These are phyloP conservation scores for Mycogone perniciosa DNA, from an alignment of 2,329 filamentous ascomycete genomes.

Conservation along the genomic window DNA sequence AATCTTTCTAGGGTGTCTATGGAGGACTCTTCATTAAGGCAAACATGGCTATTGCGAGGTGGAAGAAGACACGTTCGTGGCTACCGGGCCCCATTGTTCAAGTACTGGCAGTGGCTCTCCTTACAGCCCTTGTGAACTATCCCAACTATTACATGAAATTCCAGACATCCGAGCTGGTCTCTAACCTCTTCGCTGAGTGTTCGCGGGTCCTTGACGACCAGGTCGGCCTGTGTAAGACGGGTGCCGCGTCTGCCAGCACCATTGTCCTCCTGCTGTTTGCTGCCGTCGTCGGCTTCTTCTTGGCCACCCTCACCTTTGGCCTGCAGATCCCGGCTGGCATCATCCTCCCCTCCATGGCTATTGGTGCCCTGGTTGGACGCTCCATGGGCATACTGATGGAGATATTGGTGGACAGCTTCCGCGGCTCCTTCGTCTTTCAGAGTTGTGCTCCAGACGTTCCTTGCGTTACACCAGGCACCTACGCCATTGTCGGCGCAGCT, in stretches of 20 bases:
- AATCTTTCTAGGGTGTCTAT: constrained; percentile 62
- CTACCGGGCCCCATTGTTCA: constrained; percentile 71
- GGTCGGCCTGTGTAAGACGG: constrained; percentile 84
- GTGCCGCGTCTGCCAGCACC: constrained; percentile 73
- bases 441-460: constrained; percentile 78
- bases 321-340: constrained; percentile 93
- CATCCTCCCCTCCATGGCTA: constrained; percentile 91
- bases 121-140: constrained; percentile 88
- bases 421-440: constrained; percentile 68
- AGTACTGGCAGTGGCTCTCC: constrained; percentile 68
- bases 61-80: constrained; percentile 62
- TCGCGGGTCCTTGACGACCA: constrained; percentile 74
- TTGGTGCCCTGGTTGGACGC: constrained; percentile 84
- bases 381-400: constrained; percentile 85
- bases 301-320: constrained; percentile 85
- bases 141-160: constrained; percentile 95
- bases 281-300: constrained; percentile 73
- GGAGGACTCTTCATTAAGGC: constrained; percentile 91
- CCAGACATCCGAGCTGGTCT: constrained; percentile 85
- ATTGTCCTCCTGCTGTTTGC: constrained; percentile 79
- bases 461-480: constrained; percentile 90
- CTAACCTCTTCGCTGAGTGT: constrained; percentile 88
- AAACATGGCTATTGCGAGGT: constrained; percentile 80
- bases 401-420: constrained; percentile 75
- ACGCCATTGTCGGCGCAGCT: constrained; percentile 92